Evolutionary conservation across 805 yeast species (phyloP).

Genomic region (Isabelozyma heimii): DNA sequence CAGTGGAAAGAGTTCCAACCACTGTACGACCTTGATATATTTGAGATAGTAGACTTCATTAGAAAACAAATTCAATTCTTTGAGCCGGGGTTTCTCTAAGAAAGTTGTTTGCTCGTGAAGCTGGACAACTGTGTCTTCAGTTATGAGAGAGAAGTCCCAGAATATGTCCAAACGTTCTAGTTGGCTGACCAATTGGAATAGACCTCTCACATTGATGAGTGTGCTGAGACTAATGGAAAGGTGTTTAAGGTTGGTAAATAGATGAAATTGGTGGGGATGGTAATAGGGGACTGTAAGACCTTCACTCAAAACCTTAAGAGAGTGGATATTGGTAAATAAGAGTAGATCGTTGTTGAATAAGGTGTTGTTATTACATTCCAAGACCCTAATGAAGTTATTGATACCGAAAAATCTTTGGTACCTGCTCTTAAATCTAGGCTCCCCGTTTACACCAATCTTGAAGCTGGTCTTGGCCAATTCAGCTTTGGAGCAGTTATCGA

Average conservation of each 20-base stretch:
- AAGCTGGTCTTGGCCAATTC: conserved; percentile 18
- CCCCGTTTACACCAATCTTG: conserved; percentile 9
- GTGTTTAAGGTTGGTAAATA: conserved; percentile 4
- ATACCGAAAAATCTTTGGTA: conserved; percentile 13
- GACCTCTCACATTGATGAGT: conserved; percentile 6
- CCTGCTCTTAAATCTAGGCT: conserved; percentile 8
- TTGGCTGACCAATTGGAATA: conserved; percentile 1
- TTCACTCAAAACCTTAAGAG: conserved; percentile 14
- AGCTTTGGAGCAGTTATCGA: conserved; percentile 11
- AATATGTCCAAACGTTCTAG: conserved; percentile 16
- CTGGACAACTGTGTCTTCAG: not conserved
- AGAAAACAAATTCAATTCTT: conserved; percentile 12
- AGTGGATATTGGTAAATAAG: conserved; percentile 15
- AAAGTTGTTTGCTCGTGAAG: not conserved
- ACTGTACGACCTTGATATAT: conserved; percentile 1
- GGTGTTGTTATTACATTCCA: conserved; percentile 21
- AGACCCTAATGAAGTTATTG: conserved; percentile 14
- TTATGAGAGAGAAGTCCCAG: conserved; percentile 13
- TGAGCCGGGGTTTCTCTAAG: not conserved
- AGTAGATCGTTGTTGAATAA: conserved; percentile 11
- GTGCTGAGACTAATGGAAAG: conserved; percentile 16
- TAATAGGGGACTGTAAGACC: not conserved
- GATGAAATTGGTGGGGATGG: conserved; percentile 1
- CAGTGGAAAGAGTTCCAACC: conserved; percentile 2
- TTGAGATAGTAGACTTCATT: conserved; percentile 9